These are phyloP conservation scores for Besnoitia besnoiti DNA, from an alignment of 169 alveolate genomes.

Conservation along the genomic window DNA sequence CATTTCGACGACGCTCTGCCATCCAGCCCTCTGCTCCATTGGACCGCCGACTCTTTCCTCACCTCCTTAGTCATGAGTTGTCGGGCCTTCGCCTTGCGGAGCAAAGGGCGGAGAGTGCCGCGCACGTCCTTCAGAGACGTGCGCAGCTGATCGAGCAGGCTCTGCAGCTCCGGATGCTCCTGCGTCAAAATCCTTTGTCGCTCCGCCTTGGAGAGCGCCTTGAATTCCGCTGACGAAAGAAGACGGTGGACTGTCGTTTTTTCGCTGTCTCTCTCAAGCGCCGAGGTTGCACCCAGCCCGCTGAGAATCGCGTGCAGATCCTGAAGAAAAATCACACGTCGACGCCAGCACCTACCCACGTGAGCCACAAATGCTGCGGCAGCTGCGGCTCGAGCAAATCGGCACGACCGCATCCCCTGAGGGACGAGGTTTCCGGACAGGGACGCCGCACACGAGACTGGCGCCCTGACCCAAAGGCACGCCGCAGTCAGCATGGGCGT, in stretches of 20 bases:
- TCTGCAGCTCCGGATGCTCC: conserved; percentile 71
- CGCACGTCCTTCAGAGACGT: conserved; percentile 67
- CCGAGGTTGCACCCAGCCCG: conserved; percentile 33
- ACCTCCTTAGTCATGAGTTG: conserved; percentile 75
- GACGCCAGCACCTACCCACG: no score
- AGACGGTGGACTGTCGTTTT: not conserved
- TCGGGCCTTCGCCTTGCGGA: conserved; percentile 62
- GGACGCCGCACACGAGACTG: not conserved
- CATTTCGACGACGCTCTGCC: not conserved
- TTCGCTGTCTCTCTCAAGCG: conserved; percentile 15
- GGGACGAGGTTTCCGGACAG: not conserved
- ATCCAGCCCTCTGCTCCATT: not conserved
- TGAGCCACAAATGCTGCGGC: not conserved
- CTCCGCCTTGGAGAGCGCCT: conserved; percentile 37
- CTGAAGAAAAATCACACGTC: conserved; percentile 44
- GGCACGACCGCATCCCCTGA: not conserved
- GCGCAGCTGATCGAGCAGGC: conserved; percentile 73
- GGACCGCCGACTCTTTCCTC: not conserved
- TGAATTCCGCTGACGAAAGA: not conserved
- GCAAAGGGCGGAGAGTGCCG: conserved; percentile 71
- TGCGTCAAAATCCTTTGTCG: conserved; percentile 51
- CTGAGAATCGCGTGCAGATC: conserved; percentile 48
- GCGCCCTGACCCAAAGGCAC: no score
- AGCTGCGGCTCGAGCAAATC: not conserved
- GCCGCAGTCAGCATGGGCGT: no score